phyloP scores from a whole-genome alignment of 2,329 filamentous ascomycete genomes.

The Chaetomium strumarium region DNA sequence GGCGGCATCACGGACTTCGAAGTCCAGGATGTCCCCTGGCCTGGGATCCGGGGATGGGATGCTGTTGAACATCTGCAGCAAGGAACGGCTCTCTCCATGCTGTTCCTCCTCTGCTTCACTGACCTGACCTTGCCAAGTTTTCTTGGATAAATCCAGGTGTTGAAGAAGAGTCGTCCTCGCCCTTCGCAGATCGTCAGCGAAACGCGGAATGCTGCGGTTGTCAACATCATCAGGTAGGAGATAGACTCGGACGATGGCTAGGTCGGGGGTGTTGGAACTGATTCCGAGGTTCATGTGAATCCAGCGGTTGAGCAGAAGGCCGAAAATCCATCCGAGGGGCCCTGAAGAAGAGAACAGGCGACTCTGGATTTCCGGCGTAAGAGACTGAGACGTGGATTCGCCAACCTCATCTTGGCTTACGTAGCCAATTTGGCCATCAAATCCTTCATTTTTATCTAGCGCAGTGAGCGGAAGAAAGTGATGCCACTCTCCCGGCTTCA shows the following conservation, averaged over 20 bases:
- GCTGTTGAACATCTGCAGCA: slow-evolving; percentile 68
- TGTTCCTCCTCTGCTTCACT: slow-evolving; percentile 20
- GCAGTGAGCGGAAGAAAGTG: background rate
- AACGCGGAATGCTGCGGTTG: slow-evolving; percentile 46
- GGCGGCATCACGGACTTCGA: slow-evolving; percentile 48
- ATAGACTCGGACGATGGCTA: slow-evolving; percentile 48
- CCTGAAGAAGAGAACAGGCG: slow-evolving; percentile 10
- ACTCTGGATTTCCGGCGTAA: slow-evolving; percentile 12
- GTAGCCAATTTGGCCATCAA: too few species aligned
- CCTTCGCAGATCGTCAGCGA: slow-evolving; percentile 38
- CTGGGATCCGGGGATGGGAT: slow-evolving; percentile 62
- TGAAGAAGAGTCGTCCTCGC: slow-evolving; percentile 44
- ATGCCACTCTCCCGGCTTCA: background rate
- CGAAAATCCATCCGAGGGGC: slow-evolving; percentile 9
- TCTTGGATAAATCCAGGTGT: slow-evolving; percentile 48
- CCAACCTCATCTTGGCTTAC: background rate
- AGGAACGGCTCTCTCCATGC: slow-evolving; percentile 40
- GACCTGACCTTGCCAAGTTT: slow-evolving; percentile 49
- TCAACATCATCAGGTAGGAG: slow-evolving; percentile 61
- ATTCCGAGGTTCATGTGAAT: slow-evolving; percentile 38
- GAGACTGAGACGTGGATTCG: background rate
- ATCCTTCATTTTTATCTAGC: background rate
- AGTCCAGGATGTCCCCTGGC: slow-evolving; percentile 42
- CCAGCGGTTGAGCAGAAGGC: slow-evolving; percentile 37
- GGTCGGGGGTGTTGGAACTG: slow-evolving; percentile 15